A percentile compares a stretch with the other conserved stretches of the same genome.
Conservation (phyloP, 2,329 filamentous ascomycete genomes). For the Fusarium drepaniforme region DNA sequence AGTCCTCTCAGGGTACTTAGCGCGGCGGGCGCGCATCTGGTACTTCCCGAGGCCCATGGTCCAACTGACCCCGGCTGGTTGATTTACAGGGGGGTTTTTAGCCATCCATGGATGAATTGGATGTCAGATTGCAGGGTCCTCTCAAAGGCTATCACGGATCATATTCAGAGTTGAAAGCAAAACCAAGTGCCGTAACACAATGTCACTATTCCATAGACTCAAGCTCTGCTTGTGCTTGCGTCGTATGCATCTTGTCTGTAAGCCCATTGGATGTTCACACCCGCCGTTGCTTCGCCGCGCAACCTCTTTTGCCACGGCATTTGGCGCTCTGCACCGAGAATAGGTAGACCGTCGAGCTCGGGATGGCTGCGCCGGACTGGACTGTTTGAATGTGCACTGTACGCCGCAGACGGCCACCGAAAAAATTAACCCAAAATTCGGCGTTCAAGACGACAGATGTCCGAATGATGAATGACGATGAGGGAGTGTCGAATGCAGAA, state of each 20-base stretch:
- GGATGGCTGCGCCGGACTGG: conserved; percentile 29
- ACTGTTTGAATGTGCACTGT: conserved; percentile 30
- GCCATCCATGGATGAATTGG: conserved; percentile 2
- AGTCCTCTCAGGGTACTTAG: conserved; percentile 23
- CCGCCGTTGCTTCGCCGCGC: conserved; percentile 19
- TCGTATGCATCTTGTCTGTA: conserved; percentile 11
- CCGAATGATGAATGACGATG: conserved; percentile 31
- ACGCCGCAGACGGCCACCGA: conserved; percentile 10
- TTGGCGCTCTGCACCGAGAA: conserved; percentile 12
- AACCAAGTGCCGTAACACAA: conserved; percentile 9
- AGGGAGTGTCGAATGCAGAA: conserved; percentile 26
- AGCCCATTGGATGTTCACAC: conserved; percentile 17
- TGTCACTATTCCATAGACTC: conserved; percentile 7
- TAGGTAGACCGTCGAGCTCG: conserved; percentile 6
- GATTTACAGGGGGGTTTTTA: conserved; percentile 24
- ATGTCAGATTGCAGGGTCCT: conserved; percentile 33
- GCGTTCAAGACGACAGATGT: conserved; percentile 19
- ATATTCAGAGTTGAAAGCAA: conserved; percentile 4
- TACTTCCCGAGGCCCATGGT: conserved; percentile 30
- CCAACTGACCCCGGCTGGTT: conserved; percentile 5
- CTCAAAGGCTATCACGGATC: conserved; percentile 16
- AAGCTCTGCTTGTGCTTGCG: conserved; percentile 10
- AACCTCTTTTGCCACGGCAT: conserved; percentile 38
- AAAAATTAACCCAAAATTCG: conserved; percentile 23
- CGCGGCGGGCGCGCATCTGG: conserved; percentile 29